Evolutionary conservation across 768 basidiomycete species (phyloP).

Genomic region (Lactifluus hygrophoroides): DNA sequence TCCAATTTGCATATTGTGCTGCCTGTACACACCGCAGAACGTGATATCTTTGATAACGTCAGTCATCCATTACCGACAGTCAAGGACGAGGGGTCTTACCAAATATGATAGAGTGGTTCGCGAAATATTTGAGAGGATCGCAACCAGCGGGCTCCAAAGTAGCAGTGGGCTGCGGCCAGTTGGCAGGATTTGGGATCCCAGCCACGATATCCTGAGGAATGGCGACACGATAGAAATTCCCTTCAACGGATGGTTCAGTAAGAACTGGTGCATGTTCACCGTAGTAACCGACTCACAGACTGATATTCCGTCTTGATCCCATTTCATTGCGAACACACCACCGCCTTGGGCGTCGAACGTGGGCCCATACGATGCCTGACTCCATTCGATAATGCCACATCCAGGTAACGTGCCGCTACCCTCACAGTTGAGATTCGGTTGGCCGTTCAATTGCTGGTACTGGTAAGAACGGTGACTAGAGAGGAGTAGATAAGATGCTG

Average conservation of each 20-base stretch:
- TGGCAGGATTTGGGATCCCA: conserved; percentile 54
- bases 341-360: conserved; percentile 73
- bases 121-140: conserved; percentile 49
- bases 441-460: conserved; percentile 37
- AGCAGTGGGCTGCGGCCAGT: conserved; percentile 65
- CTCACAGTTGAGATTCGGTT: conserved; percentile 47
- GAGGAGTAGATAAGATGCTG: conserved; percentile 24
- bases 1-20: background rate
- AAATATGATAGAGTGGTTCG: conserved; percentile 67
- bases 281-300: conserved; percentile 49
- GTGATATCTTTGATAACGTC: conserved; percentile 52
- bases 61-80: background rate
- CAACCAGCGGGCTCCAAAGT: conserved; percentile 45
- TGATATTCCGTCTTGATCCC: conserved; percentile 70
- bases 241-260: conserved; percentile 30
- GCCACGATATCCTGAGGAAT: conserved; percentile 57
- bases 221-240: conserved; percentile 77
- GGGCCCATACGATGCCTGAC: conserved; percentile 74
- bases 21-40: conserved; percentile 52
- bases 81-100: conserved; percentile 32
- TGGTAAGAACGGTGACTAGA: background rate
- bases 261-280: background rate
- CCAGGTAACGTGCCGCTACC: conserved; percentile 45
- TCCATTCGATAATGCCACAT: conserved; percentile 73
- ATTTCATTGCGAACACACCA: conserved; percentile 84